Evolutionary conservation across 169 alveolate species (phyloP), one percentile per base, ranked within the genome.

Genomic region (Plasmodium adleri): DNA sequence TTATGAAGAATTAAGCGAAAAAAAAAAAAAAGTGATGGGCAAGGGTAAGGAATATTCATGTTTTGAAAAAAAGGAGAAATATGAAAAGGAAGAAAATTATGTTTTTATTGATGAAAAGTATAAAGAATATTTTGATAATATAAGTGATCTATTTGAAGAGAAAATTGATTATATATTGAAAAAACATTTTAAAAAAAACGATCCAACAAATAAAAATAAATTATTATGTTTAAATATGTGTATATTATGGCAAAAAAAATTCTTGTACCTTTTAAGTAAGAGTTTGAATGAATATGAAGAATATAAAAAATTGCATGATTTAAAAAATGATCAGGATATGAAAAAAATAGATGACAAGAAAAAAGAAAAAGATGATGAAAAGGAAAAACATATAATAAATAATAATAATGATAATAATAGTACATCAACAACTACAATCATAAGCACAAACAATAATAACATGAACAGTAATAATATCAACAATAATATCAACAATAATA

Each of bases 101-200:
- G 89, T 78, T 5, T 78, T 78, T 58, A 78, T 78, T 22, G 78
- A 78, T 78, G 89, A 78, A 32, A 78, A 78, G 32, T 78, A 78
- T 64, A 78, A 66, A 78, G 59, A 26, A 17, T 78, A 78, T 52
- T 78, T 78, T 78, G 89, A 78, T 20, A 64, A 47, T 58, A 78
- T 78, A 50, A 78, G 89, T 78, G 89, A 78, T 39, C 3, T 78
- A 67, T 78, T 78, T 64, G 89, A 78, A 66, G 89, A 78, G 5
- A 78, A 78, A 39, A 70, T 78, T 12, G 89, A 78, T 12, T 78
- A 66, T 45, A 78, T 78, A 49, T 58, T 78, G 2, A 78, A 52
- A 59, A 78, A 78, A 63, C 89, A 78, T 64, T 78, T 78, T 78
- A 78, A 78, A 45, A 78, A 66, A 24, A 78, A 78, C 26, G 89